Percentiles rank a stretch among this genome's conserved stretches.
phyloP scores from a whole-genome alignment of 352 stramenopile genomes.

The Pythium coloratum region DNA sequence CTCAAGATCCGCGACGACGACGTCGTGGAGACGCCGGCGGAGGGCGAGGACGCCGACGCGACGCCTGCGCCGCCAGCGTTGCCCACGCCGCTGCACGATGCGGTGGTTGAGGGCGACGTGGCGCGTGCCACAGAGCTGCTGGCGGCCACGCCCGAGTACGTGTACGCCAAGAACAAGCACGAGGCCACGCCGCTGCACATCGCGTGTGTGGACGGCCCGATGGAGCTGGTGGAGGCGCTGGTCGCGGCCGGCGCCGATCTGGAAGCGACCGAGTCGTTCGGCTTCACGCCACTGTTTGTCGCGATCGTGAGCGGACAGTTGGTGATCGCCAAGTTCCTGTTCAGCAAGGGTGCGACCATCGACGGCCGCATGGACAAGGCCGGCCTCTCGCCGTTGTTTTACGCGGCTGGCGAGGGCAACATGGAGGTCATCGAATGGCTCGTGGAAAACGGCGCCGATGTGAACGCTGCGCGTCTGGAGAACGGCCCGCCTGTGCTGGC shows the following conservation, averaged over 20 bases:
- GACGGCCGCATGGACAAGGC: slow-evolving; percentile 28
- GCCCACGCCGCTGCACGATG: slow-evolving; percentile 28
- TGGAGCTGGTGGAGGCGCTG: slow-evolving; percentile 28
- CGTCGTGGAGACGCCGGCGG: slow-evolving; percentile 6
- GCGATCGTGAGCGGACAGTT: slow-evolving; percentile 30
- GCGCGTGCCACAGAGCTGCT: slow-evolving; percentile 22
- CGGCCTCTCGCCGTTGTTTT: slow-evolving; percentile 31
- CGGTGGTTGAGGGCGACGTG: slow-evolving; percentile 26
- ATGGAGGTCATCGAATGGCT: slow-evolving; percentile 26
- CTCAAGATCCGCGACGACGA: slow-evolving; percentile 28
- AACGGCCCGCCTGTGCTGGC: slow-evolving; percentile 28
- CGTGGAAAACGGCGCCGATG: slow-evolving; percentile 27
- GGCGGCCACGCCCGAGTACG: slow-evolving; percentile 14
- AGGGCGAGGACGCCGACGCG: background rate
- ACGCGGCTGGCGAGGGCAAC: slow-evolving; percentile 20
- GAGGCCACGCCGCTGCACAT: slow-evolving; percentile 32
- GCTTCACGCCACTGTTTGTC: slow-evolving; percentile 33
- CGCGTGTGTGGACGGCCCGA: slow-evolving; percentile 27
- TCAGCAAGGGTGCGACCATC: slow-evolving; percentile 18
- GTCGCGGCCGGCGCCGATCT: slow-evolving; percentile 19
- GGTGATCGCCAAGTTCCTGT: slow-evolving; percentile 27
- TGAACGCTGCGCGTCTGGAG: slow-evolving; percentile 20
- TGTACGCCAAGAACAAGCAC: slow-evolving; percentile 28
- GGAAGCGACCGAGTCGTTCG: slow-evolving; percentile 26
- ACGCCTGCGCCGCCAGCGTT: slow-evolving; percentile 5